Conservation (phyloP, 129 eudicot species). For the Mikania micrantha region DNA sequence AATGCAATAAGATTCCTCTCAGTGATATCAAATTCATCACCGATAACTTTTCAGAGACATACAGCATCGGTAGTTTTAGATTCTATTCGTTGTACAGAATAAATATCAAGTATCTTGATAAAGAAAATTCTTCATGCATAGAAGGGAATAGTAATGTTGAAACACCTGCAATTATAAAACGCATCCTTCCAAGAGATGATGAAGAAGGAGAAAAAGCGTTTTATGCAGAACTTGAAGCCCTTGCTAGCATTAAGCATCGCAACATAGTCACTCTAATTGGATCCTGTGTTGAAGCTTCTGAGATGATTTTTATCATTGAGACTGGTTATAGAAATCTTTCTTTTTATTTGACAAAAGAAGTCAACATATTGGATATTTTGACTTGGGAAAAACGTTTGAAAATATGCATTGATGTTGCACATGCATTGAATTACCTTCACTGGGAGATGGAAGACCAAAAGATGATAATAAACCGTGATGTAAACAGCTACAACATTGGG, state of each 20-base stretch:
- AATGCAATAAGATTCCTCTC: not conserved
- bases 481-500: not conserved
- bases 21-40: not conserved
- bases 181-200: not conserved
- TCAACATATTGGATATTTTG: not conserved
- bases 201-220: not conserved
- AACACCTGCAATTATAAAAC: not conserved
- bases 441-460: not conserved
- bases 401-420: not conserved
- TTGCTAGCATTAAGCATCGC: not conserved
- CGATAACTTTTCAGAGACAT: not conserved
- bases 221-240: not conserved
- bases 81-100: not conserved
- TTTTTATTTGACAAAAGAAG: not conserved
- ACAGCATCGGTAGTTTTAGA: not conserved
- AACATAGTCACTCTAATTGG: not conserved
- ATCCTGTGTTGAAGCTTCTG: not conserved
- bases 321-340: not conserved
- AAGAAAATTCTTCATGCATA: not conserved
- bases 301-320: not conserved
- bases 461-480: not conserved
- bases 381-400: not conserved
- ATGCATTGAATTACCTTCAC: not conserved
- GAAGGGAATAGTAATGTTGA: not conserved
- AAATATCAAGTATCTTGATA: not conserved